Base-by-base conservation (phyloP, 768 basidiomycete genomes). In the Postia placenta region DNA sequence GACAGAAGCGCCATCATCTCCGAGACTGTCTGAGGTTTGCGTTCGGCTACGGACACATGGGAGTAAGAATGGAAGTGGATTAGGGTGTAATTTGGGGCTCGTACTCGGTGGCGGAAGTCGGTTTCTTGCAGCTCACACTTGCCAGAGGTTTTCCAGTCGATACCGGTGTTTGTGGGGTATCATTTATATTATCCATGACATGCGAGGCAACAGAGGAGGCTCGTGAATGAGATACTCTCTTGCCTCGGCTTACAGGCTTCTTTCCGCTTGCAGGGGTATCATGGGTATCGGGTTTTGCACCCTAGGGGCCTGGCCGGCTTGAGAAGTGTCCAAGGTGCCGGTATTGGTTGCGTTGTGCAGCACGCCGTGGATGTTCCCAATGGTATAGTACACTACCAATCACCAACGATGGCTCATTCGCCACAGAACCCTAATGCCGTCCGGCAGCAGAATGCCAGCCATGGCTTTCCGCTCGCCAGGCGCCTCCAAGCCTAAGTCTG, bases 1-100 rank as follows among this genome's bases (percentile, higher is more conserved):
- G 24, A 81, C 64, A 4, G 81, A 83, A 5, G 67, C 69, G 35
- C 64, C 67, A 52, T 82, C 80, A 50, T 77, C 75, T 9, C 65
- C 60, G 38, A 73, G 72, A 24, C 59, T 64, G 5, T 60, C 62
- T 1, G 56, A 54, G 1, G 57, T 56, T 12, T 53, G 42, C 11
- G 11, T 25, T 12, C 42, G 42, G 11, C 42, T 43, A 14, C 7
- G n/a, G 12, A 12, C 7, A 26, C 14, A 33, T 7, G 9, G 7
- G 24, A 3, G 23, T 27, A 25, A 19, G 5, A 12, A 11, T 19
- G 15, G 19, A 11, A 28, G n/a, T 17, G 17, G 17, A n/a, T 7
- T 19, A 19, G 24, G 6, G 3, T 6, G 11, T 12, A 4, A 41
- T 23, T 2, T 27, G 17, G 22, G 3, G 30, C 15, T 38, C 56